Evolutionary conservation across 2,329 filamentous ascomycete species (phyloP).

Genomic region (Orbilia blumenaviensis): DNA sequence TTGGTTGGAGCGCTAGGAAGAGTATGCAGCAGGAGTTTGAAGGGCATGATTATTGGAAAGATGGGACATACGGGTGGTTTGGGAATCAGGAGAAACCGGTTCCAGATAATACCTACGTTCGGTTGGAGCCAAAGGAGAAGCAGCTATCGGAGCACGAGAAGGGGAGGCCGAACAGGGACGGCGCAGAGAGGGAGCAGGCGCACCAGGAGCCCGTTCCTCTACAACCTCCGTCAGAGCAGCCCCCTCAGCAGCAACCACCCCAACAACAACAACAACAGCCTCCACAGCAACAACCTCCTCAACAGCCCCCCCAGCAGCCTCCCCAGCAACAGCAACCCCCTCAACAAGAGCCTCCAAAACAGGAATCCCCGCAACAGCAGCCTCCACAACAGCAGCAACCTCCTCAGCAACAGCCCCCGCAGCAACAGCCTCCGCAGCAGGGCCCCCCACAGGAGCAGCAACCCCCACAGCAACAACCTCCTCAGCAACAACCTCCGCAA

Average conservation of each 20-base stretch:
- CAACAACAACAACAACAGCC: not conserved
- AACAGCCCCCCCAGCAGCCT: not conserved
- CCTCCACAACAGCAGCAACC: not conserved
- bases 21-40: slow-evolving; percentile 11
- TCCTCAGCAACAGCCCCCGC: not conserved
- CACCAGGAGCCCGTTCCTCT: not conserved
- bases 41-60: slow-evolving; percentile 39
- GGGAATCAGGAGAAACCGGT: slow-evolving; percentile 16
- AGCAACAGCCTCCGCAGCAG: not conserved
- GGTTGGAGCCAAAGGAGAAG: not conserved
- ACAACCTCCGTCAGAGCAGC: not conserved
- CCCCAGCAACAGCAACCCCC: not conserved
- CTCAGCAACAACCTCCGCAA: not conserved
- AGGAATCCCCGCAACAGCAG: not conserved
- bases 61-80: slow-evolving; percentile 45
- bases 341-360: not conserved
- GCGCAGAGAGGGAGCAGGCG: not conserved
- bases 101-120: slow-evolving; percentile 32
- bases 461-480: not conserved
- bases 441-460: not conserved
- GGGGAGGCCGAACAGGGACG: slow-evolving; percentile 17
- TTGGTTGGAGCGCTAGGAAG: slow-evolving; percentile 48
- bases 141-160: slow-evolving; percentile 33
- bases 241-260: not conserved
- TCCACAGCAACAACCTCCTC: not conserved